Conservation (phyloP, 2,329 filamentous ascomycete species). For the Neodidymelliopsis sp. region DNA sequence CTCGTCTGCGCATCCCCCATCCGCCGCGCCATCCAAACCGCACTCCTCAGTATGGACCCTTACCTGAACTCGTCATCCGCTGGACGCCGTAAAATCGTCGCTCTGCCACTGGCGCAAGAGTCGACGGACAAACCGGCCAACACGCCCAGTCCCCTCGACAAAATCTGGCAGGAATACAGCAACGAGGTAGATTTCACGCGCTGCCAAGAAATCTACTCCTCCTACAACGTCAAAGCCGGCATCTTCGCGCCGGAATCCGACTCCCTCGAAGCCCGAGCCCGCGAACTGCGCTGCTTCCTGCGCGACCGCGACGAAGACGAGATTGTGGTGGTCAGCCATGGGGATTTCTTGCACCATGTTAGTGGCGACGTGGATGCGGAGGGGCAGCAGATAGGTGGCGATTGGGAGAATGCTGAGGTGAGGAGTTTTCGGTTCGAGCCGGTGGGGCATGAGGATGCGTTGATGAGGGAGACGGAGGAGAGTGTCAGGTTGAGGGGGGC, state of each 20-base stretch:
- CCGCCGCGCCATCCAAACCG: slow-evolving; percentile 79
- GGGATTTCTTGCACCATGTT: slow-evolving; percentile 81
- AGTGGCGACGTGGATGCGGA: slow-evolving; percentile 68
- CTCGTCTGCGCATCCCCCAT: slow-evolving; percentile 80
- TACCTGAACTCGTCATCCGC: slow-evolving; percentile 4
- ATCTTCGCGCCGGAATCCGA: slow-evolving; percentile 1
- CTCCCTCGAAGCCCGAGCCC: slow-evolving; percentile 4
- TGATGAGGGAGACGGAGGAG: too few species aligned
- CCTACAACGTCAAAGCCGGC: slow-evolving; percentile 10
- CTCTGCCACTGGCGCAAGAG: slow-evolving; percentile 18
- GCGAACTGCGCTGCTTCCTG: slow-evolving; percentile 11
- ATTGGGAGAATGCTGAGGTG: slow-evolving; percentile 10
- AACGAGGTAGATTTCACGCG: slow-evolving; percentile 5
- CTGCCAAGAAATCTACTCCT: slow-evolving; percentile 5
- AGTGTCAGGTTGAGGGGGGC: too few species aligned
- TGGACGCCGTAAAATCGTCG: slow-evolving; percentile 7
- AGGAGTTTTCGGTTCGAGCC: slow-evolving; percentile 12
- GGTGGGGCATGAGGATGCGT: slow-evolving; percentile 7
- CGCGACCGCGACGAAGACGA: slow-evolving; percentile 10
- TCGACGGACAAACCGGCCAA: slow-evolving; percentile 15
- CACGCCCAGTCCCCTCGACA: slow-evolving; percentile 11
- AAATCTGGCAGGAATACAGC: slow-evolving; percentile 7
- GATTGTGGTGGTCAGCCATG: slow-evolving; percentile 74
- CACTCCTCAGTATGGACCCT: slow-evolving; percentile 70
- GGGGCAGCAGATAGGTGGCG: background rate